Base-by-base conservation (phyloP, 805 yeast species). In the Yamadazyma scolyti region DNA sequence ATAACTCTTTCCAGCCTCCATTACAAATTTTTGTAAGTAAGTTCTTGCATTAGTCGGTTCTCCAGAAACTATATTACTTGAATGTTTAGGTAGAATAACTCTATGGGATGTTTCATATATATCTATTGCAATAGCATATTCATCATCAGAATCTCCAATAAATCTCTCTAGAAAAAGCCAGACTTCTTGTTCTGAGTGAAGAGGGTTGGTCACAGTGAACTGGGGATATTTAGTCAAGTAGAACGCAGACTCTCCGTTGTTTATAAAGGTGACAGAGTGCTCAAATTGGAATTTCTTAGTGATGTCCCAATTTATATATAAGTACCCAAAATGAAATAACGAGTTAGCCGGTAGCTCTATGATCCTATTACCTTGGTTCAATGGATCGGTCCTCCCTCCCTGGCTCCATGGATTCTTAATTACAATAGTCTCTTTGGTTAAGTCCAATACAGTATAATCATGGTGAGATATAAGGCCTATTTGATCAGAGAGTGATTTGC, bases 251-350 rank as follows among this genome's bases (percentile, higher is more conserved):
- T 20, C 13, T 16, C 38, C 20, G 7, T 16, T 17, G n/a, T 27
- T 37, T 7, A 61, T 40, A 24, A 55, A 65, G 10, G 48, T 52
- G 27, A 43, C 34, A 6, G 36, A 39, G 36, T 57, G 61, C 2
- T 42, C 40, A 15, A 49, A 47, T 22, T 42, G 40, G 33, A 49
- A 54, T 9, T 47, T 31, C 5, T 21, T 18, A 1, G 77, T 70
- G 5, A 28, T 20, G 35, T 75, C 64, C 90, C 94, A 82, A 48
- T 79, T 83, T 23, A 85, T 36, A 48, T 85, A 86, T 2, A 83
- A 37, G 48, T 76, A 83, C 16, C 56, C 53, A 37, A 65, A 57
- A 20, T 50, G 55, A 17, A 48, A 49, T 13, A 57, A 42, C 15
- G 52, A 52, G 16, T 46, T 40, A 11, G 46, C 31, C 3, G 16